Evolutionary conservation across 2,329 filamentous ascomycete genomes (phyloP).

Genomic region (Rhinocladiella similis): DNA sequence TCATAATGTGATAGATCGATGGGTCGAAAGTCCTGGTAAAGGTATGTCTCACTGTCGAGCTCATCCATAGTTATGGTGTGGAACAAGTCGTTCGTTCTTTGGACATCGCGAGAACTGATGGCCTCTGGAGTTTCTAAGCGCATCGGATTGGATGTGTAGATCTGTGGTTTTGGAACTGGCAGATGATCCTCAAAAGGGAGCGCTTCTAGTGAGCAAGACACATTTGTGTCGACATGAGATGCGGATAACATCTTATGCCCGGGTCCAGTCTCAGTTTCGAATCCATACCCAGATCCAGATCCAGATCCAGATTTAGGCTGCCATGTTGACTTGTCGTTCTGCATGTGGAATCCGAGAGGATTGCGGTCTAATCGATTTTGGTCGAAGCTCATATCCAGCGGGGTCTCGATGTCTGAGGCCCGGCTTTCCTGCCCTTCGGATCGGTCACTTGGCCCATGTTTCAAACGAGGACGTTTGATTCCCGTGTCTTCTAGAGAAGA

Average conservation of each 20-base stretch:
- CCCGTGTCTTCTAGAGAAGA: constrained; percentile 7
- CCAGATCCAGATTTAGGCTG: constrained; percentile 1
- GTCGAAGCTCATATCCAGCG: constrained; percentile 18
- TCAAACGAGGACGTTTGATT: not conserved
- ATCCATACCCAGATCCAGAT: not conserved
- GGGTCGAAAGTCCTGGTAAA: constrained; percentile 28
- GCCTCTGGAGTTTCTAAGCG: not conserved
- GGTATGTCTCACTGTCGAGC: constrained; percentile 18
- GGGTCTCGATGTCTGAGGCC: constrained; percentile 8
- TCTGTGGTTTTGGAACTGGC: constrained; percentile 17
- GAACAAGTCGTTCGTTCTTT: not conserved
- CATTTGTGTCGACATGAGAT: constrained; percentile 13
- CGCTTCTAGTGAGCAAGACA: constrained; percentile 22
- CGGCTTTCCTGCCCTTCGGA: constrained; percentile 2
- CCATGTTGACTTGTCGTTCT: constrained; percentile 5
- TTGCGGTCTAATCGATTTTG: not conserved
- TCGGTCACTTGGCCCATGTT: not conserved
- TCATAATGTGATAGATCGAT: constrained; percentile 28
- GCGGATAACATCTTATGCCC: not conserved
- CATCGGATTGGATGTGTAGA: constrained; percentile 24
- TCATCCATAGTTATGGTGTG: constrained; percentile 19
- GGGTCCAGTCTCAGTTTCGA: too few relatives aligned
- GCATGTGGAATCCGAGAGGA: not conserved
- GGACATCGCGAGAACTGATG: not conserved
- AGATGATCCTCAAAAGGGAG: constrained; percentile 18